Conservation (phyloP, 2,329 filamentous ascomycete genomes). For the Apiospora malaysiana region DNA sequence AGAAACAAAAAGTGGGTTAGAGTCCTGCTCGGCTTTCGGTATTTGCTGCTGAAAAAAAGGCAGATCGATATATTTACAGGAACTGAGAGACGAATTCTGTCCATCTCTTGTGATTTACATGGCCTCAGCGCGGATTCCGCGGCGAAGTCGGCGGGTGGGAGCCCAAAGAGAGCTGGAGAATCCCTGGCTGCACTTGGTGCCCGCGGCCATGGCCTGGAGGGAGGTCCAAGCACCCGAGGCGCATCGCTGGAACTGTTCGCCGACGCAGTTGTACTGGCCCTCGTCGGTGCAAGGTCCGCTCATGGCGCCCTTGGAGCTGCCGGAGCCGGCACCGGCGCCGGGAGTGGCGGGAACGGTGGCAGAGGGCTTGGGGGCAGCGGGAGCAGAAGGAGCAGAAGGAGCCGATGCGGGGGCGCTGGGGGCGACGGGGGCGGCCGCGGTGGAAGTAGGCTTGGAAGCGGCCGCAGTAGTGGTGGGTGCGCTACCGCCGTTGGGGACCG, state of each 20-base stretch:
- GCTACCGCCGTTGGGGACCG: constrained; percentile 21
- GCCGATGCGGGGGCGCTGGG: constrained; percentile 17
- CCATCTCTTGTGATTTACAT: constrained; percentile 4
- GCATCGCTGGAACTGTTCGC: constrained; percentile 42
- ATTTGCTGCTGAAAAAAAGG: background rate
- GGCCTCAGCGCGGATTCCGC: constrained; percentile 6
- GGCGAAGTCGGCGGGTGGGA: constrained; percentile 18
- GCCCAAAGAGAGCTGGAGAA: constrained; percentile 37
- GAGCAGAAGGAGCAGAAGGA: constrained; percentile 7
- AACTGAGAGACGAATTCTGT: background rate
- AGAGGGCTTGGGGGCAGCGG: constrained; percentile 26
- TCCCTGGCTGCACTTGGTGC: constrained; percentile 38
- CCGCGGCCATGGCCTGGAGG: constrained; percentile 36
- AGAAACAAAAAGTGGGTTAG: background rate
- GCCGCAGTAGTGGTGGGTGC: constrained; percentile 6
- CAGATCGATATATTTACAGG: constrained; percentile 11
- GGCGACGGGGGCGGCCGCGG: constrained; percentile 21
- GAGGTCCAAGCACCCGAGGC: constrained; percentile 40
- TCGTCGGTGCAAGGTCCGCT: constrained; percentile 39
- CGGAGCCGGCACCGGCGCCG: constrained; percentile 25
- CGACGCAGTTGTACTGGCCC: constrained; percentile 44
- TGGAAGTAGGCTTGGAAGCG: constrained; percentile 24
- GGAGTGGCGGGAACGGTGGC: constrained; percentile 21
- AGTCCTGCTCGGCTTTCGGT: constrained; percentile 20
- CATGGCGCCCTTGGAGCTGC: constrained; percentile 24